These are phyloP conservation scores for Astrephomene gubernaculifera DNA, from an alignment of 139 green algal species.

Conservation along the genomic window DNA sequence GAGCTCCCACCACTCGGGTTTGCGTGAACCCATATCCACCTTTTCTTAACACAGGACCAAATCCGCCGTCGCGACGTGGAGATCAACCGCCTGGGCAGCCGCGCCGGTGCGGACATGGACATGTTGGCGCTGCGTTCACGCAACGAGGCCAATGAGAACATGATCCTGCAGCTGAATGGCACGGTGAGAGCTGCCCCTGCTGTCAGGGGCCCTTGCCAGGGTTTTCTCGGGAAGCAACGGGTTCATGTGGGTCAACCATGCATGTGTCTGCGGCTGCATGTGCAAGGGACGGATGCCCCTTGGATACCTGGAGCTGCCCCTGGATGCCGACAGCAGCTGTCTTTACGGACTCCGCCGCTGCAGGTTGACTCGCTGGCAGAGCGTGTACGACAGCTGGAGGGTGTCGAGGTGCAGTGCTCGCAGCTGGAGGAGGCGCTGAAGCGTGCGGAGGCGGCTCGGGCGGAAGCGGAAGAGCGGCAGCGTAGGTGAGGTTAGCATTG, in stretches of 20 bases:
- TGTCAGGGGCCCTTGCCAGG: too few species aligned
- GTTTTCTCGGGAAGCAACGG: too few species aligned
- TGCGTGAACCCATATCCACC: too few species aligned
- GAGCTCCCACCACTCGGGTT: too few species aligned
- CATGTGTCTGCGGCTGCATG: too few species aligned
- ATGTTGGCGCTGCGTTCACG: constrained; percentile 61
- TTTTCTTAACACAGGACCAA: constrained; percentile 60
- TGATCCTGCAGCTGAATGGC: constrained; percentile 76
- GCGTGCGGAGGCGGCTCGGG: constrained; percentile 10
- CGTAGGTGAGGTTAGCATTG: not conserved
- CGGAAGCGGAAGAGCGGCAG: constrained; percentile 45
- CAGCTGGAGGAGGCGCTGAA: constrained; percentile 43
- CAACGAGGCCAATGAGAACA: constrained; percentile 71
- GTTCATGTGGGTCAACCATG: too few species aligned
- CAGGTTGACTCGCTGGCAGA: constrained; percentile 47
- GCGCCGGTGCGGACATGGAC: constrained; percentile 66
- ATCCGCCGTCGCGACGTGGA: constrained; percentile 62
- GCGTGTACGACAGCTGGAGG: constrained; percentile 28
- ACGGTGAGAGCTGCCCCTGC: constrained; percentile 41
- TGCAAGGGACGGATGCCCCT: too few species aligned
- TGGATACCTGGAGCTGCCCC: too few species aligned
- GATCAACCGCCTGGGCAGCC: constrained; percentile 60
- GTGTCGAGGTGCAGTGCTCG: constrained; percentile 27
- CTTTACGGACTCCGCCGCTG: not conserved
- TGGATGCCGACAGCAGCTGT: too few species aligned